These are phyloP conservation scores for Aspergillus brunneoviolaceus DNA, from an alignment of 2,329 filamentous ascomycete species.

Conservation along the genomic window DNA sequence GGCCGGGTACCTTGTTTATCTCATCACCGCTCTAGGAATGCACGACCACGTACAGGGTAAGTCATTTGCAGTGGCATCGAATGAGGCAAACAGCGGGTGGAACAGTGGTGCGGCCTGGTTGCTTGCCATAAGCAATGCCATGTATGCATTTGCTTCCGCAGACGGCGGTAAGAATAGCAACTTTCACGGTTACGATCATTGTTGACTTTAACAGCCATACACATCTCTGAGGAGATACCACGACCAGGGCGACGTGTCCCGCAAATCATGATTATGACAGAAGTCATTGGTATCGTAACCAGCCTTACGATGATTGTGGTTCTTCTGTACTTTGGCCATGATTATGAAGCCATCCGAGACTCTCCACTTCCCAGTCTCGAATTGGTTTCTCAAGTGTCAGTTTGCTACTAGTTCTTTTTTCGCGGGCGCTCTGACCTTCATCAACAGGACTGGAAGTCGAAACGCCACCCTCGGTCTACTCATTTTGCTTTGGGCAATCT, in stretches of 20 bases:
- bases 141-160: constrained; percentile 20
- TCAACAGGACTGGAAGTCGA: background rate
- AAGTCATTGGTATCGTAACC: background rate
- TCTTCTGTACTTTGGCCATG: background rate
- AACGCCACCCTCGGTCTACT: background rate
- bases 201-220: constrained; percentile 11
- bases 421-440: background rate
- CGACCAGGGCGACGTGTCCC: constrained; percentile 5
- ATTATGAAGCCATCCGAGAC: background rate
- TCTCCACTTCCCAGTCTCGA: constrained; percentile 1
- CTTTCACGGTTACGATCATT: background rate
- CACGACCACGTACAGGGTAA: background rate
- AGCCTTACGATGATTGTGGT: constrained; percentile 1
- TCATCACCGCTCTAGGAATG: constrained; percentile 5
- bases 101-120: constrained; percentile 11
- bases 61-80: constrained; percentile 3
- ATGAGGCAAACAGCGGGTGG: constrained; percentile 12
- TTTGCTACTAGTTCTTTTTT: background rate
- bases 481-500: background rate
- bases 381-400: constrained; percentile 3
- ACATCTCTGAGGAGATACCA: constrained; percentile 21
- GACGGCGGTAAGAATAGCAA: constrained; percentile 10
- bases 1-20: constrained; percentile 3
- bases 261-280: constrained; percentile 5
- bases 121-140: constrained; percentile 18